Evolutionary conservation across 1,139 yeast species (phyloP).

Genomic region (Hemisphaericaspora xylofermentans): DNA sequence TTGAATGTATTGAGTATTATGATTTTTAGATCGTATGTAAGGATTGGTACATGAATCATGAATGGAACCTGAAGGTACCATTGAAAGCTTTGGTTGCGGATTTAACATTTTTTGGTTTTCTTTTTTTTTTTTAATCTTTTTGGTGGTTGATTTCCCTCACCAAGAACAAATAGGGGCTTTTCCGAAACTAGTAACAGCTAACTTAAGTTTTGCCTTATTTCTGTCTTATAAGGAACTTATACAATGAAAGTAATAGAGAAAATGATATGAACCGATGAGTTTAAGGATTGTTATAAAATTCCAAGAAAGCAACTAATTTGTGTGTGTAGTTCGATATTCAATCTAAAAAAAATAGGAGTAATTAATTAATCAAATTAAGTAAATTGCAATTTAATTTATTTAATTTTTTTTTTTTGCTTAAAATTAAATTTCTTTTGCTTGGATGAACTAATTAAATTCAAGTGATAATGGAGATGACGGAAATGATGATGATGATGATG

Average conservation of each 20-base stretch:
- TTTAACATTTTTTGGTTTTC: neutral
- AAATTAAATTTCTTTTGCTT: neutral
- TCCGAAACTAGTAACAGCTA: too few relatives aligned
- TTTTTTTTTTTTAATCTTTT: neutral
- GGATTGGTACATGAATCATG: neutral
- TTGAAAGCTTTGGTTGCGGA: neutral
- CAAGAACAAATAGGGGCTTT: too few relatives aligned
- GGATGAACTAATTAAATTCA: too few relatives aligned
- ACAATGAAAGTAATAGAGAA: too few relatives aligned
- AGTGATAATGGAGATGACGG: neutral
- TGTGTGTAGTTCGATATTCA: too few relatives aligned
- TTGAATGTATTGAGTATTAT: neutral
- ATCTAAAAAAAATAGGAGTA: constrained; percentile 1
- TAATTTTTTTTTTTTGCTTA: neutral
- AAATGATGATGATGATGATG: neutral
- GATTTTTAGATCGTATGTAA: neutral
- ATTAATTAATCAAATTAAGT: neutral
- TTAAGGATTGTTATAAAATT: too few relatives aligned
- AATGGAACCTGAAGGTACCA: neutral
- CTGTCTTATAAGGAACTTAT: too few relatives aligned
- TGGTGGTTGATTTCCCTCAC: too few relatives aligned
- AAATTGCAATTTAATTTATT: neutral
- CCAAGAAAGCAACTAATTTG: too few relatives aligned
- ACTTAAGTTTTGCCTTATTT: too few relatives aligned
- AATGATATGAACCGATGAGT: too few relatives aligned